Percentiles rank a stretch among this genome's conserved stretches.
Evolutionary conservation across 108 stramenopile species (phyloP).

Genomic region (Pelagomonas calceolata): DNA sequence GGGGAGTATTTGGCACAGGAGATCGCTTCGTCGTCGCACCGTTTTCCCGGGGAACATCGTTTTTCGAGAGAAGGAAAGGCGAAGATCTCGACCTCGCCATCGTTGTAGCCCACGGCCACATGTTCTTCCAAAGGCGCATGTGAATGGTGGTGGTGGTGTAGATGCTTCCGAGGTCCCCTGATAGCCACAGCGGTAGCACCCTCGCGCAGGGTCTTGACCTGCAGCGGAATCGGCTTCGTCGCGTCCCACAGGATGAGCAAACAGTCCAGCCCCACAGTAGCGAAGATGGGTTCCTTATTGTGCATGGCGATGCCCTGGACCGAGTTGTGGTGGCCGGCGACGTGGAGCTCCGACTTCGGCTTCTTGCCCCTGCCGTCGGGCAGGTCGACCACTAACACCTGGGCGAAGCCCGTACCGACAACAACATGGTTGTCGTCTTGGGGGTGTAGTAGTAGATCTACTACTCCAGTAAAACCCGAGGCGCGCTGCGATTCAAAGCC

Average conservation of each 20-base stretch:
- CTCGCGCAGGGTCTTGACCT: neutral
- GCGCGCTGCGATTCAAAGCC: neutral
- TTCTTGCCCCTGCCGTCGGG: neutral
- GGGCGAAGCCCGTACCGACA: slow-evolving; percentile 8
- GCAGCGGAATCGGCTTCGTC: too few relatives aligned
- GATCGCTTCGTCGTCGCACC: slow-evolving; percentile 7
- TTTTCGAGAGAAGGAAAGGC: too few relatives aligned
- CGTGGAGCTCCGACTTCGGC: neutral
- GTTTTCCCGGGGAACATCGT: too few relatives aligned
- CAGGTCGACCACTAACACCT: neutral
- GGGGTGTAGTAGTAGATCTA: neutral
- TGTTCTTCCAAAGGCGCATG: neutral
- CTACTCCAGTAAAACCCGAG: neutral
- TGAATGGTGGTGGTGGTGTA: neutral
- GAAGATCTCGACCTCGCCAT: too few relatives aligned
- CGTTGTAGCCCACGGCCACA: too few relatives aligned
- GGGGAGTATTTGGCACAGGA: slow-evolving; percentile 16
- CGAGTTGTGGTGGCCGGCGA: slow-evolving; percentile 1
- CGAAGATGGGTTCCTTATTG: neutral
- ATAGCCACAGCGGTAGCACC: neutral
- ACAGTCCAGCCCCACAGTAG: slow-evolving; percentile 8
- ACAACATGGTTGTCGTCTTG: slow-evolving; percentile 15
- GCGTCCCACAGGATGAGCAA: slow-evolving; percentile 5
- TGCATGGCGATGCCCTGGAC: slow-evolving; percentile 6
- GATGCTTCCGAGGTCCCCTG: neutral